Conservation (phyloP, 192 early-diverging fungal genomes). For the Funneliformis mosseae region DNA sequence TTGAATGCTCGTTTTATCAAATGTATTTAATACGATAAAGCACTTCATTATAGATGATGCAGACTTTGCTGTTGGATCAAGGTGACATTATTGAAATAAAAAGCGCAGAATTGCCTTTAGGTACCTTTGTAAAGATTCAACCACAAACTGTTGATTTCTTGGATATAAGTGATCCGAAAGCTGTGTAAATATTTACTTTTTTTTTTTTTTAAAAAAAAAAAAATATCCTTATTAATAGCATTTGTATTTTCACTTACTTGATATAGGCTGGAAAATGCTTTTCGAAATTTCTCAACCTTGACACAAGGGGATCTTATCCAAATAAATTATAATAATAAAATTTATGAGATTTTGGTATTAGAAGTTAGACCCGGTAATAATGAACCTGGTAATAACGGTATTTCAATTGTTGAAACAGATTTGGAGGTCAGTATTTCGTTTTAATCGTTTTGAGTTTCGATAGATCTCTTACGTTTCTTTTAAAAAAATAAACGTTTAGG, state of each 20-base stretch:
- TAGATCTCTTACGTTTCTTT: no score
- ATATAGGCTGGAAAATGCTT: slow-evolving; percentile 81
- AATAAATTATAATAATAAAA: slow-evolving; percentile 86
- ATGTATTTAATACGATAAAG: neutral
- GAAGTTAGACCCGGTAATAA: slow-evolving; percentile 75
- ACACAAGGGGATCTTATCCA: slow-evolving; percentile 91
- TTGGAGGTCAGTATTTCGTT: slow-evolving; percentile 63
- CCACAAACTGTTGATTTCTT: slow-evolving; percentile 96
- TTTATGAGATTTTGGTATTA: slow-evolving; percentile 88
- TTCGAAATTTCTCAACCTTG: slow-evolving; percentile 89
- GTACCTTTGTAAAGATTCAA: slow-evolving; percentile 92
- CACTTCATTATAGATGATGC: slow-evolving; percentile 80
- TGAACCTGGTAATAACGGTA: slow-evolving; percentile 56
- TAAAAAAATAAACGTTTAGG: slow-evolving; percentile 36
- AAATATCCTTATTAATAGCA: neutral
- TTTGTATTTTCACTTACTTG: neutral
- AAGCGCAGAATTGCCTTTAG: slow-evolving; percentile 76
- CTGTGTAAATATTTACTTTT: slow-evolving; percentile 66
- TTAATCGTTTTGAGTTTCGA: no score
- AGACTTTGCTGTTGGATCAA: slow-evolving; percentile 73
- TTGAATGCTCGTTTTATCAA: neutral
- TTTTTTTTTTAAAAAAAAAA: no score
- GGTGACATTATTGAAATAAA: slow-evolving; percentile 80
- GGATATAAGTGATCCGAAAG: slow-evolving; percentile 95
- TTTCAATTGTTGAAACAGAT: slow-evolving; percentile 97